phyloP scores from a whole-genome alignment of 2,329 filamentous ascomycete genomes.

The Claviceps paspali region DNA sequence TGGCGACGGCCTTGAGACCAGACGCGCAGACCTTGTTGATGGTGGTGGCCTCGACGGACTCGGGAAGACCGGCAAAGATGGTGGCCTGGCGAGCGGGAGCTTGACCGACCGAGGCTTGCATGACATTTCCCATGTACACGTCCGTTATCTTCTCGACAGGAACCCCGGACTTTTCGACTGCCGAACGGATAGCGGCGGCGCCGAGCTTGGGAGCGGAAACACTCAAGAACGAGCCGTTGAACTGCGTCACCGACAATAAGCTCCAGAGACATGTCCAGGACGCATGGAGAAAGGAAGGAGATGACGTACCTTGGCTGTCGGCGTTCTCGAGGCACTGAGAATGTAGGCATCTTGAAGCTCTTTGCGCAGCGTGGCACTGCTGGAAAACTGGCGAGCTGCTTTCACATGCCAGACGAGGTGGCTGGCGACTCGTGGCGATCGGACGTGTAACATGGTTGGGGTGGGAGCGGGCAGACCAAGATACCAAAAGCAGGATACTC shows the following conservation, averaged over 20 bases:
- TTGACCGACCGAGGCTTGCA: conserved; percentile 73
- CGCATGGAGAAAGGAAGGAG: background rate
- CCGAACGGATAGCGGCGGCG: conserved; percentile 81
- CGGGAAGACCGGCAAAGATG: conserved; percentile 72
- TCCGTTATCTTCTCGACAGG: conserved; percentile 70
- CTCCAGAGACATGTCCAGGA: too few species aligned
- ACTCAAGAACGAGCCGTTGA: conserved; percentile 80
- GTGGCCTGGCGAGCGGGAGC: conserved; percentile 81
- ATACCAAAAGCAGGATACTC: background rate
- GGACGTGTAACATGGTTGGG: conserved; percentile 17
- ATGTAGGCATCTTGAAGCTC: conserved; percentile 90
- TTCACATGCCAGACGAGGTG: conserved; percentile 25
- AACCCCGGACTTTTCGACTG: conserved; percentile 71
- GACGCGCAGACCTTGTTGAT: conserved; percentile 98
- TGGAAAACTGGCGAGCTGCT: conserved; percentile 31
- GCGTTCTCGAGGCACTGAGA: conserved; percentile 75
- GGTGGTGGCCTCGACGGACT: conserved; percentile 73
- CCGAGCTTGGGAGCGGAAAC: conserved; percentile 80
- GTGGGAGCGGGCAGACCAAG: too few species aligned
- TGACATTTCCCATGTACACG: conserved; percentile 95
- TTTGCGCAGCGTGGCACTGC: conserved; percentile 28
- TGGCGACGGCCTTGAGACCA: conserved; percentile 77
- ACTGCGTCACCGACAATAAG: conserved; percentile 33
- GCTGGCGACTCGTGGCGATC: conserved; percentile 19
- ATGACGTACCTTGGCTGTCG: conserved; percentile 60